Evolutionary conservation across 805 yeast genomes (phyloP).

Genomic region (Metschnikowia hibisci): DNA sequence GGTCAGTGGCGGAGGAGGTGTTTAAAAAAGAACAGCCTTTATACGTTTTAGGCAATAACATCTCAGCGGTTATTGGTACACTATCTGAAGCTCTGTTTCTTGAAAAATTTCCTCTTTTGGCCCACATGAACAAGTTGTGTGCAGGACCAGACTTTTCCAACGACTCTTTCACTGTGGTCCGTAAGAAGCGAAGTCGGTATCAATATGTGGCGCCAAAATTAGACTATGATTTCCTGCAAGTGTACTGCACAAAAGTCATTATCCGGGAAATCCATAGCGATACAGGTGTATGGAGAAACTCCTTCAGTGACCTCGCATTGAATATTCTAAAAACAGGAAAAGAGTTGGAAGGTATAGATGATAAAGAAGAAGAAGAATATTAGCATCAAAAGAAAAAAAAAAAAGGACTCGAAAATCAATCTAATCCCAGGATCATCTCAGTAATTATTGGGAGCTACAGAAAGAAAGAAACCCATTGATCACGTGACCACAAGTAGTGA

Average conservation of each 20-base stretch:
- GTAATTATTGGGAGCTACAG: too few relatives aligned
- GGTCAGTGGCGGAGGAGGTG: constrained; percentile 45
- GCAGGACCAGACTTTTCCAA: constrained; percentile 5
- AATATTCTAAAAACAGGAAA: constrained; percentile 5
- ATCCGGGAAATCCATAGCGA: constrained; percentile 20
- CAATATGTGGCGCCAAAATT: constrained; percentile 29
- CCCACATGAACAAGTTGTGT: constrained; percentile 32
- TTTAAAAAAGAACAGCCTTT: constrained; percentile 31
- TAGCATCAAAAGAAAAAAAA: too few relatives aligned
- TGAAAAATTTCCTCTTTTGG: constrained; percentile 41
- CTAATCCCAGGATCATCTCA: too few relatives aligned
- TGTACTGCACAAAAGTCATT: constrained; percentile 29
- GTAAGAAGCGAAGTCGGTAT: constrained; percentile 19
- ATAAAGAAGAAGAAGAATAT: too few relatives aligned
- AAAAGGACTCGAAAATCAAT: background rate
- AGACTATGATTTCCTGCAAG: constrained; percentile 25
- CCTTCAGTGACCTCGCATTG: constrained; percentile 19
- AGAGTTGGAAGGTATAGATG: background rate
- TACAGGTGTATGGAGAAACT: constrained; percentile 22
- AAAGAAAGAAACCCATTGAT: too few relatives aligned
- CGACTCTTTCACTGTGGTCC: constrained; percentile 23
- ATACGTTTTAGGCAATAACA: constrained; percentile 49
- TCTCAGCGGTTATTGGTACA: constrained; percentile 52
- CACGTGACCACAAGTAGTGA: background rate
- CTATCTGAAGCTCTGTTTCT: constrained; percentile 40